These are phyloP conservation scores for Cryptococcus depauperatus DNA, from an alignment of 1,284 basidiomycete genomes.

Conservation along the genomic window DNA sequence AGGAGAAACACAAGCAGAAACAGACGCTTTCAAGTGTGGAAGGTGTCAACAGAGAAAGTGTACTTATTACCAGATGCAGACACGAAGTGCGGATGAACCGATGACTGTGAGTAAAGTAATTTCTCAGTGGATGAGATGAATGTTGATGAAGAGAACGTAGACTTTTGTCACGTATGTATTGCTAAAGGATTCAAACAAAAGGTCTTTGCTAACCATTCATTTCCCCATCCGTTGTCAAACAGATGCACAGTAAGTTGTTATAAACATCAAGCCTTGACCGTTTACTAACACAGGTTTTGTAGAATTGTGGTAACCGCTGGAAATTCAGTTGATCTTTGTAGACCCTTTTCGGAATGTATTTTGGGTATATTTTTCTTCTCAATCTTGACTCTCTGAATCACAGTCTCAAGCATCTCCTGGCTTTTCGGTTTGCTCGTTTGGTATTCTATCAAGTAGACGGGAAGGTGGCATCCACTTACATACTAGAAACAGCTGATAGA, in stretches of 20 bases:
- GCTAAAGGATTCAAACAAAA: neutral
- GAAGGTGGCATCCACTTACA: no score
- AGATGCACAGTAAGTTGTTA: constrained; percentile 32
- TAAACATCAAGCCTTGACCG: neutral
- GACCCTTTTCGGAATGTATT: neutral
- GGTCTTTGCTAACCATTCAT: neutral
- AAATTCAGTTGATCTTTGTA: constrained; percentile 38
- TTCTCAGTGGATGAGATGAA: neutral
- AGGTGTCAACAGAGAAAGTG: constrained; percentile 88
- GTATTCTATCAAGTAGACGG: no score
- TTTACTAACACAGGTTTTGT: neutral
- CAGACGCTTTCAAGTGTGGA: constrained; percentile 94
- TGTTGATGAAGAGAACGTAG: constrained; percentile 28
- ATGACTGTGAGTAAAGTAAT: constrained; percentile 65
- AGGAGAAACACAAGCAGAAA: constrained; percentile 83
- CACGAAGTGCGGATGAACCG: constrained; percentile 87
- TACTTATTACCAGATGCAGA: constrained; percentile 89
- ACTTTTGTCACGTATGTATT: constrained; percentile 57
- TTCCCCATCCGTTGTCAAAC: neutral
- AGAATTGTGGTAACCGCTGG: constrained; percentile 44
- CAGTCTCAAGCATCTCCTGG: no score
- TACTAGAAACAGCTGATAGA: no score
- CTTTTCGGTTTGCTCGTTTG: no score
- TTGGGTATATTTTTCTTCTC: no score
- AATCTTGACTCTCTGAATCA: no score